These are phyloP conservation scores for Puccinia triticina DNA, from an alignment of 1,284 basidiomycete genomes.

Conservation along the genomic window DNA sequence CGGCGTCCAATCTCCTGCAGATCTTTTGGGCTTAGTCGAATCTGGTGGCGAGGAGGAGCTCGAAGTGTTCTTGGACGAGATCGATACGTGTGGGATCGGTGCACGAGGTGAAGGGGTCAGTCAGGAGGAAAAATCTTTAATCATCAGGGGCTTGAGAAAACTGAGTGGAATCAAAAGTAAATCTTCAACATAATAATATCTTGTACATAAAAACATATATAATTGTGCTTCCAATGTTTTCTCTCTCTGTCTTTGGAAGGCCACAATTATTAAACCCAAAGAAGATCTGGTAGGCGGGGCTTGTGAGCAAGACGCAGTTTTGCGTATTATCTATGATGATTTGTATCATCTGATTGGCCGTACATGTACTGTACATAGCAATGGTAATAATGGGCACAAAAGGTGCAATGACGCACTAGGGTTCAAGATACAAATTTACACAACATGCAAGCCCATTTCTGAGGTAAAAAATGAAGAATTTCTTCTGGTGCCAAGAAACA, in stretches of 20 bases:
- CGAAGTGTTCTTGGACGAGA: conserved; percentile 33
- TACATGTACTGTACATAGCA: too few relatives aligned
- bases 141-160: conserved; percentile 37
- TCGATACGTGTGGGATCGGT: conserved; percentile 40
- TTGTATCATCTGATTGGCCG: too few relatives aligned
- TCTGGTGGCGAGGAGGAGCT: conserved; percentile 29
- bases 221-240: background rate
- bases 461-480: too few relatives aligned
- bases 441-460: too few relatives aligned
- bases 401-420: too few relatives aligned
- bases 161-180: conserved; percentile 19
- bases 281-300: too few relatives aligned
- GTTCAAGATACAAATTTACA: too few relatives aligned
- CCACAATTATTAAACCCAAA: background rate
- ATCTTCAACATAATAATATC: background rate
- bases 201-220: background rate
- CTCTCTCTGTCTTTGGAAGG: background rate
- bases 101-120: conserved; percentile 39
- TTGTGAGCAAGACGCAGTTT: too few relatives aligned
- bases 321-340: too few relatives aligned
- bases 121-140: conserved; percentile 33
- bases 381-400: too few relatives aligned
- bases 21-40: conserved; percentile 25
- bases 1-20: conserved; percentile 15
- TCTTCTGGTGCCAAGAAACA: too few relatives aligned